phyloP scores from a whole-genome alignment of 768 basidiomycete genomes.

The Suillus decipiens region DNA sequence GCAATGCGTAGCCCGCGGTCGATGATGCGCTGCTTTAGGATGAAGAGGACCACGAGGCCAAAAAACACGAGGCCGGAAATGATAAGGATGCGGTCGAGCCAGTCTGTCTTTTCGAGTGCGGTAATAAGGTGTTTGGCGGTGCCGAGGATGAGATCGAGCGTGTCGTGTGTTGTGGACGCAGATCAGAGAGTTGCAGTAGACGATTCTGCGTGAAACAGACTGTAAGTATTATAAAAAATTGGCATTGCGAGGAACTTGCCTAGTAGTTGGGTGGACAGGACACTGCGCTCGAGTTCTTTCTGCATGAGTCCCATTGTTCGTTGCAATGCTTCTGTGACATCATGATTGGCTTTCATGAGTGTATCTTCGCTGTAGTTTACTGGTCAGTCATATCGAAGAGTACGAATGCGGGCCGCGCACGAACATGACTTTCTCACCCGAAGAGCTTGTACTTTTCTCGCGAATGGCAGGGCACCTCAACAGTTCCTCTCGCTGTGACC shows the following conservation, averaged over 20 bases:
- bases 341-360: constrained; percentile 84
- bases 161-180: constrained; percentile 77
- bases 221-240: neutral
- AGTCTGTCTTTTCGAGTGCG: constrained; percentile 88
- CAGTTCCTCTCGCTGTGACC: constrained; percentile 62
- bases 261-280: constrained; percentile 82
- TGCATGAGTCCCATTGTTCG: constrained; percentile 89
- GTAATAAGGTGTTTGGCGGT: constrained; percentile 86
- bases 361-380: constrained; percentile 67
- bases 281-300: constrained; percentile 87
- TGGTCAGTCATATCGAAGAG: constrained; percentile 1
- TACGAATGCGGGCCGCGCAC: constrained; percentile 28
- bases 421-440: constrained; percentile 64
- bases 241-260: constrained; percentile 44
- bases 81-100: constrained; percentile 88
- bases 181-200: constrained; percentile 77
- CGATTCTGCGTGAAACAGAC: constrained; percentile 49
- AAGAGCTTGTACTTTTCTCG: constrained; percentile 42
- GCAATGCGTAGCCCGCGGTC: constrained; percentile 78
- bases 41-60: constrained; percentile 77
- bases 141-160: constrained; percentile 65
- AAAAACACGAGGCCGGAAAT: constrained; percentile 81
- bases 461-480: constrained; percentile 50
- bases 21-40: constrained; percentile 84
- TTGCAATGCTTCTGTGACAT: constrained; percentile 86